phyloP scores from a whole-genome alignment of 352 stramenopile genomes.

The Pythium dissimile region DNA sequence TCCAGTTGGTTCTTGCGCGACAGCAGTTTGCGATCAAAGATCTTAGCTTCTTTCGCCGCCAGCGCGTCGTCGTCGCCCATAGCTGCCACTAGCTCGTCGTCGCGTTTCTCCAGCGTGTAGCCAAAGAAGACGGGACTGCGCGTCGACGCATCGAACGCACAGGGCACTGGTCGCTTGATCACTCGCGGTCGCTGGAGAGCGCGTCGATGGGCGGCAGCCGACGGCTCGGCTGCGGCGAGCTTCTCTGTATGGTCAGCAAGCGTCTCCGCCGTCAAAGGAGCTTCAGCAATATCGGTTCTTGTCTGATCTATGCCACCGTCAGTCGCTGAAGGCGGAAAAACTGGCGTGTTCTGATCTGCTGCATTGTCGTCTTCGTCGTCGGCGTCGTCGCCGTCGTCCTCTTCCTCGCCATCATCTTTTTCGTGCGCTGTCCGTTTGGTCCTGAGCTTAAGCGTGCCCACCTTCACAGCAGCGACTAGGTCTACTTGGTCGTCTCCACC shows the following conservation, averaged over 20 bases:
- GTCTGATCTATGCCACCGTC: neutral
- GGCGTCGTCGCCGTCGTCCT: conserved; percentile 13
- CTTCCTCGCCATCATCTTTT: conserved; percentile 9
- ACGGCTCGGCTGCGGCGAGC: conserved; percentile 11
- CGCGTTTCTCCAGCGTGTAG: conserved; percentile 44
- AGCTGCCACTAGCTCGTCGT: conserved; percentile 34
- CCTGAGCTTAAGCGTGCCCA: neutral
- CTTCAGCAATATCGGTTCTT: too few relatives aligned
- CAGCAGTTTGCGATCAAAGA: conserved; percentile 57
- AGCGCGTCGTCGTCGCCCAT: conserved; percentile 29
- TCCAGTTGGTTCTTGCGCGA: conserved; percentile 35
- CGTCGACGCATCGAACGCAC: conserved; percentile 38
- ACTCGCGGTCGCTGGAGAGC: conserved; percentile 43
- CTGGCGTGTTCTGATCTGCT: too few relatives aligned
- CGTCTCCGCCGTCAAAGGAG: conserved; percentile 15
- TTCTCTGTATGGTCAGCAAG: conserved; percentile 26
- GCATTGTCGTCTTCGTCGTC: conserved; percentile 15
- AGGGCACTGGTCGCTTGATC: conserved; percentile 41
- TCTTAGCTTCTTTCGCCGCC: conserved; percentile 31
- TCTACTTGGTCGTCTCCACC: conserved; percentile 12
- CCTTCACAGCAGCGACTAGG: neutral
- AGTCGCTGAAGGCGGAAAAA: too few relatives aligned
- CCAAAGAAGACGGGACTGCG: conserved; percentile 74
- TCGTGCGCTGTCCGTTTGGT: conserved; percentile 6
- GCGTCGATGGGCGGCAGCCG: conserved; percentile 24